Base-by-base conservation (phyloP, 257 asterid genomes). In the Paraleonurus japonicus region DNA sequence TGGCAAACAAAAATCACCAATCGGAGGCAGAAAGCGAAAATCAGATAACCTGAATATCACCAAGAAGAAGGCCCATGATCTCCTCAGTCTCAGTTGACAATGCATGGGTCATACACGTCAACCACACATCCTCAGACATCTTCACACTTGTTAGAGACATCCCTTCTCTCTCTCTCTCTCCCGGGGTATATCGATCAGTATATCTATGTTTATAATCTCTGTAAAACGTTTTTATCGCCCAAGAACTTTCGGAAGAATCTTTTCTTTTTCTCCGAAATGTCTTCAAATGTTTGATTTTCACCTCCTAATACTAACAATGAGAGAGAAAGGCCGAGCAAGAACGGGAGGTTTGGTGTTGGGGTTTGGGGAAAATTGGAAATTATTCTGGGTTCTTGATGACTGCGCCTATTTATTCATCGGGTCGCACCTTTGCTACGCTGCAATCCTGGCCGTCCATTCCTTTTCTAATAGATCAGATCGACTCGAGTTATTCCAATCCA, bases 1-100 rank as follows among this genome's bases (percentile, higher is more conserved):
- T 13, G 33, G 61, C 53, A n/a, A 48, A 68, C 66, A 23, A 0
- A 28, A 75, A 24, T 13, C 57, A 13, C 1, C 1, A 39, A 61
- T 23, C 16, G 3, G 20, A 75, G 61, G 67, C 43, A 8, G 5
- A 12, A 43, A 32, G 6, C 37, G 17, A 23, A 43, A 75, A 15
- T 26, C 16, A 2, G 27, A 1, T 32, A 53, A 93, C 99, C 98
- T 90, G 89, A 74, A 90, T 86, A 62, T 95, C 99, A 57, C 99
- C 99, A 15, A 95, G 97, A 75, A 95, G 97, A 75, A 95, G 98
- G 22, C 99, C 99, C 99, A 95, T 95, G 79, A 90, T 90, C 87
- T 95, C 99, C 79, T 95, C 99, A 6, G 99, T 95, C 85, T 95
- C 99, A 19, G 99, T 95, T 17, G 99, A 92, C 97, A 95, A 92